A percentile compares a stretch with the other conserved stretches of the same genome.
phyloP scores from a whole-genome alignment of 352 stramenopile species.

The Phytophthora cajani region DNA sequence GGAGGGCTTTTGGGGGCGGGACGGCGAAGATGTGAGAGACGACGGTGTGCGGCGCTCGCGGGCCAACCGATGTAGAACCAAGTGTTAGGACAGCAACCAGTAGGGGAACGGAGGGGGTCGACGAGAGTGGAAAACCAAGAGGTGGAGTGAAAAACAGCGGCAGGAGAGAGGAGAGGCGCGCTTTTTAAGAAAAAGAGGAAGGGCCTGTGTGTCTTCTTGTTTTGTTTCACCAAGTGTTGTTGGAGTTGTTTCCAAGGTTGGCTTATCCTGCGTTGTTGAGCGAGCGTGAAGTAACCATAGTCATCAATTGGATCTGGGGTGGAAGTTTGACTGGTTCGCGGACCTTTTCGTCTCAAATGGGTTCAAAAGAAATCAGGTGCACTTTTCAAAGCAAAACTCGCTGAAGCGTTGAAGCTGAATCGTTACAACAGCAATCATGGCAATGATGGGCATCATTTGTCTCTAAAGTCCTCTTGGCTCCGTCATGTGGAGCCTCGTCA shows the following conservation, averaged over 20 bases:
- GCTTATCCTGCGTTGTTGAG: too few species aligned
- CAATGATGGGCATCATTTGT: too few species aligned
- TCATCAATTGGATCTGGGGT: too few species aligned
- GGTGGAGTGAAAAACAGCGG: slow-evolving; percentile 22
- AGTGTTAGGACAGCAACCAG: slow-evolving; percentile 38
- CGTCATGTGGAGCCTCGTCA: too few species aligned
- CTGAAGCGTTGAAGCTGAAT: too few species aligned
- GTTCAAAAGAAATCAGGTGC: too few species aligned
- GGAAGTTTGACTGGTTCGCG: too few species aligned
- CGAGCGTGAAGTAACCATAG: too few species aligned
- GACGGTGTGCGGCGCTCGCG: slow-evolving; percentile 34
- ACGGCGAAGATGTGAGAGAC: slow-evolving; percentile 42
- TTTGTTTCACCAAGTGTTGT: slow-evolving; percentile 27
- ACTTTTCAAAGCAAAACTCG: too few species aligned
- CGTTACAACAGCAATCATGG: too few species aligned
- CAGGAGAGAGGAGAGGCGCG: slow-evolving; percentile 18
- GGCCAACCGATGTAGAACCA: slow-evolving; percentile 43
- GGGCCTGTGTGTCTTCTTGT: slow-evolving; percentile 45
- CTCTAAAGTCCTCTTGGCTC: too few species aligned
- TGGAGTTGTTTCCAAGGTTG: neutral
- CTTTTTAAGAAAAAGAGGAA: slow-evolving; percentile 38
- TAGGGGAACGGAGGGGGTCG: slow-evolving; percentile 41
- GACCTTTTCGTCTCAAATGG: too few species aligned
- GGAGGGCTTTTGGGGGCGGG: slow-evolving; percentile 19
- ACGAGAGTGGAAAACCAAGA: slow-evolving; percentile 24